phyloP scores from a whole-genome alignment of 2,329 filamentous ascomycete genomes.

The Trichoderma cornu-damae region DNA sequence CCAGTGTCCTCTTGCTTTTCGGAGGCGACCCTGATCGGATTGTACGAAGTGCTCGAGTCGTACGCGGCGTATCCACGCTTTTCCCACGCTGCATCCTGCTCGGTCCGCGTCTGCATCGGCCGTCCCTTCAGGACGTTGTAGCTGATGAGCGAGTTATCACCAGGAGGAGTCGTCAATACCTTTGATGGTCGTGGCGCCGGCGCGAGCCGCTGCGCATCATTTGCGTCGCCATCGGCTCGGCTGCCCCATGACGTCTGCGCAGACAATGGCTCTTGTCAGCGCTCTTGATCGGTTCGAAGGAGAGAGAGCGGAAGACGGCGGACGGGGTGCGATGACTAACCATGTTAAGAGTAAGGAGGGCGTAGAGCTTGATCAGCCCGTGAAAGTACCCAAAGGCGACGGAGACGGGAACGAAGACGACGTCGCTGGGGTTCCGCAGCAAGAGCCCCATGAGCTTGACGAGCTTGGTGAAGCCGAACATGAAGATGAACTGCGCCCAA shows the following conservation, averaged over 20 bases:
- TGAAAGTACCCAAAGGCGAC: conserved; percentile 91
- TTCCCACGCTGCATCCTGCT: conserved; percentile 27
- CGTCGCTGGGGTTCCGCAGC: conserved; percentile 73
- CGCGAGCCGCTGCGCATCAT: conserved; percentile 67
- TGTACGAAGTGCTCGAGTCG: conserved; percentile 36
- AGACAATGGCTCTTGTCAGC: background rate
- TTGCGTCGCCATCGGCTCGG: conserved; percentile 81
- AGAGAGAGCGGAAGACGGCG: background rate
- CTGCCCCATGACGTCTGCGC: conserved; percentile 89
- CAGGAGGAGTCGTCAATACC: conserved; percentile 42
- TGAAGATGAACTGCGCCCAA: conserved; percentile 63
- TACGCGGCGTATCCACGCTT: conserved; percentile 33
- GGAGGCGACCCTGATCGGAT: conserved; percentile 28
- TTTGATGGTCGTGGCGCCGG: conserved; percentile 40
- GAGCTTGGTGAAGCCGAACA: conserved; percentile 78
- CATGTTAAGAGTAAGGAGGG: conserved; percentile 74
- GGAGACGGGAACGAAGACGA: conserved; percentile 76
- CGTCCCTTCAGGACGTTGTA: conserved; percentile 42
- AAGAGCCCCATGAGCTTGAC: conserved; percentile 88
- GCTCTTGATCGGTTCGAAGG: background rate
- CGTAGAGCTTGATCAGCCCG: conserved; percentile 86
- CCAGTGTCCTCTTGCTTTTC: background rate
- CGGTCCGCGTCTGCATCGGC: conserved; percentile 25
- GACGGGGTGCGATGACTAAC: too few relatives aligned
- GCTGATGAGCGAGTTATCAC: conserved; percentile 41